Conservation (phyloP, 768 basidiomycete species). For the Lactarius vividus region DNA sequence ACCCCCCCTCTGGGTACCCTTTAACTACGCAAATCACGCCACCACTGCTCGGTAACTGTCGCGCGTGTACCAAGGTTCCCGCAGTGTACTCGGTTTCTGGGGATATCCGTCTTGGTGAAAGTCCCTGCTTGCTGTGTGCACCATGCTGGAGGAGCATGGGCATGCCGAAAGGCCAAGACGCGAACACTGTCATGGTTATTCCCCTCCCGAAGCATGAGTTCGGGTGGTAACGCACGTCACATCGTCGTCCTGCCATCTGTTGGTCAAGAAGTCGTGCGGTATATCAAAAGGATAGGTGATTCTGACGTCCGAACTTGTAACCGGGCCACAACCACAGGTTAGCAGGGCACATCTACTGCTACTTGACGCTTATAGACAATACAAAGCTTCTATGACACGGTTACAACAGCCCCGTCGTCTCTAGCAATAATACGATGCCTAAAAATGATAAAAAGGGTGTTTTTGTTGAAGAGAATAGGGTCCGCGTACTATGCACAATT, state of each 20-base stretch:
- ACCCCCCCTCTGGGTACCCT: slow-evolving; percentile 61
- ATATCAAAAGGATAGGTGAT: not conserved
- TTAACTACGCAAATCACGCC: slow-evolving; percentile 65
- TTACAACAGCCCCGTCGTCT: slow-evolving; percentile 43
- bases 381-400: slow-evolving; percentile 2
- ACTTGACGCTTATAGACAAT: not conserved
- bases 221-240: slow-evolving; percentile 34
- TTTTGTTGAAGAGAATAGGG: not conserved
- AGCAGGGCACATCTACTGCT: not conserved
- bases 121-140: slow-evolving; percentile 68
- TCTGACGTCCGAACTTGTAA: not conserved
- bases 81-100: slow-evolving; percentile 65
- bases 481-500: slow-evolving; percentile 77
- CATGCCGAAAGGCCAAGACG: slow-evolving; percentile 40
- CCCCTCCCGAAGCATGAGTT: slow-evolving; percentile 48
- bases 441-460: not conserved
- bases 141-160: slow-evolving; percentile 77
- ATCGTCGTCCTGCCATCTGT: not conserved
- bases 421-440: slow-evolving; percentile 60
- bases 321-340: not conserved
- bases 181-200: slow-evolving; percentile 45
- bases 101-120: slow-evolving; percentile 74
- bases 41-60: slow-evolving; percentile 57
- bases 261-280: not conserved
- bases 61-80: slow-evolving; percentile 66